These are phyloP conservation scores for Raffaelea ambrosiae DNA, from an alignment of 2,329 filamentous ascomycete species.

Conservation along the genomic window DNA sequence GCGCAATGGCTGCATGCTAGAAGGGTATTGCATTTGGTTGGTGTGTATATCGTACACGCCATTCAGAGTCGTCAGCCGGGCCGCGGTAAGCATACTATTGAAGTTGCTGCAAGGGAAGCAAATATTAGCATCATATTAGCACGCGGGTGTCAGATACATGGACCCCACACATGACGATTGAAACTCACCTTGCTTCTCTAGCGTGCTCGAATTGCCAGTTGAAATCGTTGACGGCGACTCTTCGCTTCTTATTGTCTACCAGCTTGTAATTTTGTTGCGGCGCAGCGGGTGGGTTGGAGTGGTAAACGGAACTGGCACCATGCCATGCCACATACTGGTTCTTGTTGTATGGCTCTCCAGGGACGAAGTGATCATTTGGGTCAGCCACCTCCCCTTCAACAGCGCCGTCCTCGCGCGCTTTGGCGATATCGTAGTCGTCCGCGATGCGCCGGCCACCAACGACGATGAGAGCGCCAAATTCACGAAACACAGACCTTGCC, in stretches of 20 bases:
- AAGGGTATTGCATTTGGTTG: constrained; percentile 81
- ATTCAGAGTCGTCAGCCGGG: constrained; percentile 59
- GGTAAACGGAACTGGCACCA: constrained; percentile 91
- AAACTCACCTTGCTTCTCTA: constrained; percentile 70
- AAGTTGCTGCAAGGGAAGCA: constrained; percentile 53
- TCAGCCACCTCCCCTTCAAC: constrained; percentile 88
- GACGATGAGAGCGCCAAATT: constrained; percentile 90
- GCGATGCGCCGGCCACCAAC: constrained; percentile 79
- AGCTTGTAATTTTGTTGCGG: constrained; percentile 66
- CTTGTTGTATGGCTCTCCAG: constrained; percentile 87
- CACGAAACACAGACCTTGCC: constrained; percentile 89
- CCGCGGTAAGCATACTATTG: constrained; percentile 64
- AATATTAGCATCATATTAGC: not conserved
- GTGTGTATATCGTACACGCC: constrained; percentile 94
- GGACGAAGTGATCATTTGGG: constrained; percentile 71
- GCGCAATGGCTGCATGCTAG: constrained; percentile 81
- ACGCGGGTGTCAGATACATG: no score
- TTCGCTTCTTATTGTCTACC: constrained; percentile 70
- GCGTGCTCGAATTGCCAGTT: constrained; percentile 98
- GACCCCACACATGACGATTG: no score
- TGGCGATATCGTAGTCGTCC: constrained; percentile 82
- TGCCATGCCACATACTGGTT: constrained; percentile 99
- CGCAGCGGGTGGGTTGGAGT: constrained; percentile 70
- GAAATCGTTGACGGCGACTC: constrained; percentile 79
- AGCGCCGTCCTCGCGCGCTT: constrained; percentile 65